Evolutionary conservation across 2,329 filamentous ascomycete species (phyloP), one percentile per base, ranked within the genome.

Genomic region (Fusarium sterilihyphosum): DNA sequence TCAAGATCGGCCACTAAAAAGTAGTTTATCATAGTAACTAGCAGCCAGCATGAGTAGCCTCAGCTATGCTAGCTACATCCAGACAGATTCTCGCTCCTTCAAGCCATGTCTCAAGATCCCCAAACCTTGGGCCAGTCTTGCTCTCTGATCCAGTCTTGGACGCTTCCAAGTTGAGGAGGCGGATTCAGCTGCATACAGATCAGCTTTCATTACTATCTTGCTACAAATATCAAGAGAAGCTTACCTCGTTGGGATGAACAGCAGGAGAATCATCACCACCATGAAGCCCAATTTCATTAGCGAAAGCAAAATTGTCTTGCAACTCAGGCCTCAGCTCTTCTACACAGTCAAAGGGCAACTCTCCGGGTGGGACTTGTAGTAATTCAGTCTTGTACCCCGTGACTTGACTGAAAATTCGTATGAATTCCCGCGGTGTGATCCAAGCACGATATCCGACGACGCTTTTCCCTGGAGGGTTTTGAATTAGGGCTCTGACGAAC

Each of bases 241-340:
- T 50, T 40, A 50, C 37, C 24, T 35, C 17, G 18, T 13, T 33
- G 8, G 60, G 60, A 24, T 65, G 49, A n/a, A 38, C 29, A 49
- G 37, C 43, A 38, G 24, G 41, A 22, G 24, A 56, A 24, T 43
- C 12, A 37, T 57, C 37, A 20, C 64, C 49, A 1, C 64, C 63
- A 14, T 67, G 49, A 22, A 67, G 35, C 8, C 60, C 64, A 18
- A 67, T 38, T 33, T 65, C 50, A 14, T 65, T 50, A 5, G n/a
- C 37, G 49, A 65, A 67, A 12, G 37, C 50, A 65, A 67, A 65
- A 9, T 47, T 57, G 2, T 67, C 61, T 12, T 49, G 43, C 9
- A 66, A 12, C 17, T 56, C 26, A 29, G 41, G 20, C 11, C 29
- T 56, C 26, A 64, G 22, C n/a, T 41, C 47, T 17, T 18, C 14